These are phyloP conservation scores for Tricholoma hemisulphureum DNA, from an alignment of 768 basidiomycete genomes.

Conservation along the genomic window DNA sequence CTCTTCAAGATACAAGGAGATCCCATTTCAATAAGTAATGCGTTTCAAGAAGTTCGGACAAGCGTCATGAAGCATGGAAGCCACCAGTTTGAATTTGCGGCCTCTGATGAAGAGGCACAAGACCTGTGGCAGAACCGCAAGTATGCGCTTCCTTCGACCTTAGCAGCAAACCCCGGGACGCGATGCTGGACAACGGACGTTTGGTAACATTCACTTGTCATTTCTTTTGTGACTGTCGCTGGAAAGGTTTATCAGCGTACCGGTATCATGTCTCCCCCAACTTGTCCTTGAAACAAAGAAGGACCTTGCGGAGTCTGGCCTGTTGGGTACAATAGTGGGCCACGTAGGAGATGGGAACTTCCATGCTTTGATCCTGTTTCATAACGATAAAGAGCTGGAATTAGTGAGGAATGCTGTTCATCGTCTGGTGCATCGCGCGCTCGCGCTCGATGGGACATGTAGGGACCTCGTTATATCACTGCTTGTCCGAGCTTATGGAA, in stretches of 20 bases:
- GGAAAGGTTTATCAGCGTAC: constrained; percentile 46
- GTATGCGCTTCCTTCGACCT: constrained; percentile 71
- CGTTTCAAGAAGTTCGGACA: constrained; percentile 55
- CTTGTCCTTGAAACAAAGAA: constrained; percentile 76
- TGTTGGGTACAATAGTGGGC: constrained; percentile 71
- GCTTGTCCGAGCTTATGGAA: neutral
- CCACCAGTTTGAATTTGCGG: constrained; percentile 67
- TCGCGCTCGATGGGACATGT: constrained; percentile 78
- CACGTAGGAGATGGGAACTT: constrained; percentile 77
- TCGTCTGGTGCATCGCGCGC: constrained; percentile 68
- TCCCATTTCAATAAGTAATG: constrained; percentile 50
- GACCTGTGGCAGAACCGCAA: constrained; percentile 85
- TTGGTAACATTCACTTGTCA: constrained; percentile 48
- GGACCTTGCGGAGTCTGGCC: constrained; percentile 60
- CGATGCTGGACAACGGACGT: constrained; percentile 89
- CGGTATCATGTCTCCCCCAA: constrained; percentile 66
- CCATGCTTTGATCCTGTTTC: constrained; percentile 57
- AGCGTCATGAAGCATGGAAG: constrained; percentile 72
- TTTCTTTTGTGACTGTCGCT: neutral
- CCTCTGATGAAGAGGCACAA: constrained; percentile 71
- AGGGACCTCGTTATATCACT: constrained; percentile 19
- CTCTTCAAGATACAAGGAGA: constrained; percentile 94
- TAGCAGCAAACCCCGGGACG: constrained; percentile 61
- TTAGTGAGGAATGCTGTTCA: constrained; percentile 60
- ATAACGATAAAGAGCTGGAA: constrained; percentile 55